Evolutionary conservation across 2,329 filamentous ascomycete genomes (phyloP).

Genomic region (Parascedosporium putredinis): DNA sequence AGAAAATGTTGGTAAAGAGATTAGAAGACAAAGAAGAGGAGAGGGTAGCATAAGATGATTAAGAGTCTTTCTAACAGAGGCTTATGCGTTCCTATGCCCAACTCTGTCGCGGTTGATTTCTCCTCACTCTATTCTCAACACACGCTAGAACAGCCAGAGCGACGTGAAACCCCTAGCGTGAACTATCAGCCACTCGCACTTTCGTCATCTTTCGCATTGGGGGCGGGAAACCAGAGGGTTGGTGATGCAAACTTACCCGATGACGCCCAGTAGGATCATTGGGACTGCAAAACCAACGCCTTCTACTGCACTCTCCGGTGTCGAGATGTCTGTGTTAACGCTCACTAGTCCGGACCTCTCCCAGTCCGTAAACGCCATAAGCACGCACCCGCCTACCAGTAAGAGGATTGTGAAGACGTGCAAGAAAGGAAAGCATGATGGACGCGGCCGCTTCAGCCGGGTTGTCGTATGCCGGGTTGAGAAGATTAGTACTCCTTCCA

Average conservation of each 20-base stretch:
- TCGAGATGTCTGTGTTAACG: not conserved
- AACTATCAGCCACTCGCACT: not conserved
- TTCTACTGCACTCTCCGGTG: not conserved
- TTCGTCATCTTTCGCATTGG: too few species aligned
- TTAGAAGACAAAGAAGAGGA: too few species aligned
- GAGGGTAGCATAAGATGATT: not conserved
- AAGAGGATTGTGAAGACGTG: not conserved
- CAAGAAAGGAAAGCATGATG: not conserved
- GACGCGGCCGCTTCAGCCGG: not conserved
- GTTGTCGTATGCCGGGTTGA: not conserved
- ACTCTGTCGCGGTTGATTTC: not conserved
- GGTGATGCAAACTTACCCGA: not conserved
- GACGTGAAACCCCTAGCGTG: not conserved
- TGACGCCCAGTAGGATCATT: not conserved
- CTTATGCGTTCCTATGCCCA: not conserved
- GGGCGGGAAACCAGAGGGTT: not conserved
- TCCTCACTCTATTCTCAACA: not conserved
- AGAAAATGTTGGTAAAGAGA: too few species aligned
- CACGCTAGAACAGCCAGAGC: not conserved
- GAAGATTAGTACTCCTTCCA: not conserved
- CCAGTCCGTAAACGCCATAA: conserved; percentile 2
- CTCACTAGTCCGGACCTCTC: not conserved
- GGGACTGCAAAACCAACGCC: not conserved
- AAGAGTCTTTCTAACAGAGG: not conserved
- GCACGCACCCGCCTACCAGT: not conserved